phyloP scores from a whole-genome alignment of 2,329 filamentous ascomycete genomes.

The Fusarium dimerum region DNA sequence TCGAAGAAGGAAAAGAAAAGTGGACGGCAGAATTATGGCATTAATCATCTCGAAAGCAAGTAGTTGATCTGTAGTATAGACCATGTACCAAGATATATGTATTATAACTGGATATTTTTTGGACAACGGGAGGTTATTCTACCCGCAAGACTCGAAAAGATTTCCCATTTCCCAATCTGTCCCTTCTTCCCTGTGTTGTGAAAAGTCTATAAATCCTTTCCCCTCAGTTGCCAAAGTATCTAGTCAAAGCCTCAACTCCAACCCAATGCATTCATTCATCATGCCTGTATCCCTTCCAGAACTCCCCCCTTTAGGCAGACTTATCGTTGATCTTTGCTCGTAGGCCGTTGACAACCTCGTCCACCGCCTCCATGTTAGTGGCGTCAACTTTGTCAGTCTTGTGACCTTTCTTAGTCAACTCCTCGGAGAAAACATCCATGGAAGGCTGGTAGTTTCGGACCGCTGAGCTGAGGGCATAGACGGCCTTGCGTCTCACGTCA shows the following conservation, averaged over 20 bases:
- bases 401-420: constrained; percentile 59
- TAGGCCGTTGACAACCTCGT: constrained; percentile 70
- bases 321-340: constrained; percentile 50
- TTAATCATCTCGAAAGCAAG: constrained; percentile 14
- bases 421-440: constrained; percentile 66
- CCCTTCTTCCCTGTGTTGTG: not conserved
- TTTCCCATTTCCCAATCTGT: constrained; percentile 8
- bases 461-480: constrained; percentile 84
- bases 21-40: constrained; percentile 8
- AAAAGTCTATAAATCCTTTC: constrained; percentile 3
- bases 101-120: constrained; percentile 30
- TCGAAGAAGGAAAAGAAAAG: constrained; percentile 1
- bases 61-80: constrained; percentile 31
- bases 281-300: constrained; percentile 4
- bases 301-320: constrained; percentile 12
- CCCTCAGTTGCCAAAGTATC: constrained; percentile 2
- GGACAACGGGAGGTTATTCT: constrained; percentile 14
- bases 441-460: constrained; percentile 88
- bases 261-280: constrained; percentile 32
- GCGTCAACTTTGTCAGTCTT: constrained; percentile 69
- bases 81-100: constrained; percentile 38
- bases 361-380: constrained; percentile 82
- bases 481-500: constrained; percentile 78
- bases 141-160: constrained; percentile 14
- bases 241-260: constrained; percentile 38